Conservation (phyloP, 2,329 filamentous ascomycete genomes). For the Cercospora sp. region DNA sequence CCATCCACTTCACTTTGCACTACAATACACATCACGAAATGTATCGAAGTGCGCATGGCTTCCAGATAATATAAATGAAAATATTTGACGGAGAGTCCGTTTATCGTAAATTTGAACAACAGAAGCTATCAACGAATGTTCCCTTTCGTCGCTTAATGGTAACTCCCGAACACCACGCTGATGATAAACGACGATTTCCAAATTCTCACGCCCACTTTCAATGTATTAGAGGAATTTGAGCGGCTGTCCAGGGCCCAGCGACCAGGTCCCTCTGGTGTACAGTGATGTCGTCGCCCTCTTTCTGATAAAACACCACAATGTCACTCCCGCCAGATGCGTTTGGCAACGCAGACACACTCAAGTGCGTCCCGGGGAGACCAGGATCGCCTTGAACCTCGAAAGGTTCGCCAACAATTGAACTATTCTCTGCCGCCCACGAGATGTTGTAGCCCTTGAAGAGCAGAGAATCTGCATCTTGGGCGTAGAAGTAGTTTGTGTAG, state of each 20-base stretch:
- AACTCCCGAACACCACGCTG: neutral
- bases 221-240: slow-evolving; percentile 22
- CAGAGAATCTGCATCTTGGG: slow-evolving; percentile 39
- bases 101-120: neutral
- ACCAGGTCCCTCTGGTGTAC: slow-evolving; percentile 35
- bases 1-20: neutral
- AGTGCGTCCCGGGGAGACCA: slow-evolving; percentile 43
- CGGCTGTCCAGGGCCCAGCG: slow-evolving; percentile 34
- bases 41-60: neutral
- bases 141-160: neutral
- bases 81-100: no score
- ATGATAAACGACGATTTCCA: neutral
- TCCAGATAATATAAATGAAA: neutral
- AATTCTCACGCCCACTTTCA: neutral
- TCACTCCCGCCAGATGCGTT: slow-evolving; percentile 35
- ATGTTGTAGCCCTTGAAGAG: slow-evolving; percentile 45
- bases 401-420: slow-evolving; percentile 35
- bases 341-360: slow-evolving; percentile 42
- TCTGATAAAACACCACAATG: slow-evolving; percentile 39
- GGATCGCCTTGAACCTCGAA: slow-evolving; percentile 41
- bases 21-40: neutral
- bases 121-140: neutral
- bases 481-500: slow-evolving; percentile 47
- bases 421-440: slow-evolving; percentile 43
- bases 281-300: slow-evolving; percentile 34